Evolutionary conservation across 1,284 basidiomycete species (phyloP).

Genomic region (Cystobasidium sp.): DNA sequence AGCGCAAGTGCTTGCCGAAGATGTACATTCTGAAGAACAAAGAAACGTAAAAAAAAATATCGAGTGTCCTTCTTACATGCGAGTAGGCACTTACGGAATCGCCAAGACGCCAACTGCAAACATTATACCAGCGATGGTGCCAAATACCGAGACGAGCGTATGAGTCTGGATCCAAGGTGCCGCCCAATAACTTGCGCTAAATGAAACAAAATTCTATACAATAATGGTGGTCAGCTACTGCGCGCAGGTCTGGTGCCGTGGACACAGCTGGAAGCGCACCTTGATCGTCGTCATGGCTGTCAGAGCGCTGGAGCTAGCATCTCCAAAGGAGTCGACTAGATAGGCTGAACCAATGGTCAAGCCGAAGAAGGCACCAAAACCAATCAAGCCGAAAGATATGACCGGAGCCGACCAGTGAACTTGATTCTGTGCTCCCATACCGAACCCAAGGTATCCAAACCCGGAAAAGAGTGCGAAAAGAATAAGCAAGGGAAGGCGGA

Average conservation of each 20-base stretch:
- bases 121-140: conserved; percentile 22
- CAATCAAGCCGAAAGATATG: conserved; percentile 31
- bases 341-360: conserved; percentile 25
- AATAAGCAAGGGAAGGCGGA: conserved; percentile 21
- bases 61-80: not conserved
- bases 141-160: conserved; percentile 21
- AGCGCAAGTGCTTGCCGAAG: conserved; percentile 22
- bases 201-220: conserved; percentile 32
- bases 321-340: conserved; percentile 32
- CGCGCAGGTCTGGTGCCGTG: not conserved
- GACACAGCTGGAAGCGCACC: conserved; percentile 7
- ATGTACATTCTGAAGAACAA: conserved; percentile 23
- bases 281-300: conserved; percentile 31
- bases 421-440: conserved; percentile 4
- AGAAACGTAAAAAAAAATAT: not conserved
- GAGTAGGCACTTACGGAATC: conserved; percentile 10
- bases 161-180: conserved; percentile 21
- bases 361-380: conserved; percentile 19
- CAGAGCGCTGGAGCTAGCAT: conserved; percentile 28
- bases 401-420: conserved; percentile 24
- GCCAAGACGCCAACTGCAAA: conserved; percentile 30
- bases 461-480: conserved; percentile 17
- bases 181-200: conserved; percentile 30
- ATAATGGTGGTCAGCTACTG: not conserved
- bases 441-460: conserved; percentile 31